Evolutionary conservation across 441 rosid genomes (phyloP).

Genomic region (Croton laevigatus): DNA sequence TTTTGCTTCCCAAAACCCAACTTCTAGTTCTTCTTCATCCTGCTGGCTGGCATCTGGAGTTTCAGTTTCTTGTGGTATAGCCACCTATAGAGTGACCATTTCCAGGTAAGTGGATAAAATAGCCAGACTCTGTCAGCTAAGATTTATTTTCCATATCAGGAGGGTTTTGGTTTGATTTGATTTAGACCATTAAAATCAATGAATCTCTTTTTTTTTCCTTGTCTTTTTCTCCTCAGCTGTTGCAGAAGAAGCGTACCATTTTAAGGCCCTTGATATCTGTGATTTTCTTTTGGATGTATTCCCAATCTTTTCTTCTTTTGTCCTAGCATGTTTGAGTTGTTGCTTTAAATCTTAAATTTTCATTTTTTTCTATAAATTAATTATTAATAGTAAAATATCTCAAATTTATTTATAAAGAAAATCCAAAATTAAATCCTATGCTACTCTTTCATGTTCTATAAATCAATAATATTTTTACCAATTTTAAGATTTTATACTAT

Average conservation of each 20-base stretch:
- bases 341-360: constrained; percentile 1
- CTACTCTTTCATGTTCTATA: too few species aligned
- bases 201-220: constrained; percentile 11
- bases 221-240: constrained; percentile 30
- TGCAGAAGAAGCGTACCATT: constrained; percentile 24
- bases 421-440: too few species aligned
- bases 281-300: constrained; percentile 31
- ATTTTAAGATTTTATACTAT: too few species aligned
- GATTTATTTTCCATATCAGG: constrained; percentile 19
- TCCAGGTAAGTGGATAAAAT: constrained; percentile 13
- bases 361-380: too few species aligned
- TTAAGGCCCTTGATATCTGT: constrained; percentile 35
- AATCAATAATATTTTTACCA: too few species aligned
- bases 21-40: constrained; percentile 5
- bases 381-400: too few species aligned
- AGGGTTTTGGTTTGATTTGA: constrained; percentile 6
- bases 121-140: constrained; percentile 21
- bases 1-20: constrained; percentile 11
- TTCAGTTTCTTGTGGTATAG: background rate
- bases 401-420: too few species aligned
- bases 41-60: constrained; percentile 16
- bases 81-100: constrained; percentile 6
- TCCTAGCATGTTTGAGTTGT: constrained; percentile 18
- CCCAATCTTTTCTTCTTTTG: constrained; percentile 19
- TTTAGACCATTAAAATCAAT: constrained; percentile 8